These are phyloP conservation scores for Echria macrotheca DNA, from an alignment of 495 filamentous ascomycete genomes.

Conservation along the genomic window DNA sequence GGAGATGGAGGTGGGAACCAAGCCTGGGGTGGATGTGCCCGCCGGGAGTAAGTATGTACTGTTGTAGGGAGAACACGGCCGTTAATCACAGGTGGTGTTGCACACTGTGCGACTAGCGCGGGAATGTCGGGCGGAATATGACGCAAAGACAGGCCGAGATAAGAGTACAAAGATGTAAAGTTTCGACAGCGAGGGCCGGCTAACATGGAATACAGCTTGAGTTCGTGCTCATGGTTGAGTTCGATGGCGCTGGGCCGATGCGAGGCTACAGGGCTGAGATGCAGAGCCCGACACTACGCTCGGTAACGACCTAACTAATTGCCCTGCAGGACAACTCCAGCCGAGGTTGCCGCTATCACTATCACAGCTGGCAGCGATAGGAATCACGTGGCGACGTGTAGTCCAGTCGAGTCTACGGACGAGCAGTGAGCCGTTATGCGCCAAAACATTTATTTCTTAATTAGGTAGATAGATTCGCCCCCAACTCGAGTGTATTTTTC, in stretches of 20 bases:
- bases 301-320: too few species aligned
- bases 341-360: too few species aligned
- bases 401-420: too few species aligned
- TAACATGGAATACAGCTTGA: not conserved
- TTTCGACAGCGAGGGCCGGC: not conserved
- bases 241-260: not conserved
- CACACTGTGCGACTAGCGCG: not conserved
- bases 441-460: too few species aligned
- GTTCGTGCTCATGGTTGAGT: too few species aligned
- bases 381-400: too few species aligned
- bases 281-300: not conserved
- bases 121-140: not conserved
- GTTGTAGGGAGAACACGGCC: not conserved
- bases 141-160: not conserved
- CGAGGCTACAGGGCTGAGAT: slow-evolving; percentile 2
- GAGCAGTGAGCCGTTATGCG: too few species aligned
- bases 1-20: not conserved
- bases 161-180: not conserved
- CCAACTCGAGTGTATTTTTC: too few species aligned
- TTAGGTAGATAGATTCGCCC: too few species aligned
- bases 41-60: not conserved
- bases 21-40: not conserved
- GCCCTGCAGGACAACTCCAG: too few species aligned
- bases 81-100: not conserved
- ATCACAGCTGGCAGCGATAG: too few species aligned